Conservation (phyloP, 768 basidiomycete species). For the Lactarius sp. region DNA sequence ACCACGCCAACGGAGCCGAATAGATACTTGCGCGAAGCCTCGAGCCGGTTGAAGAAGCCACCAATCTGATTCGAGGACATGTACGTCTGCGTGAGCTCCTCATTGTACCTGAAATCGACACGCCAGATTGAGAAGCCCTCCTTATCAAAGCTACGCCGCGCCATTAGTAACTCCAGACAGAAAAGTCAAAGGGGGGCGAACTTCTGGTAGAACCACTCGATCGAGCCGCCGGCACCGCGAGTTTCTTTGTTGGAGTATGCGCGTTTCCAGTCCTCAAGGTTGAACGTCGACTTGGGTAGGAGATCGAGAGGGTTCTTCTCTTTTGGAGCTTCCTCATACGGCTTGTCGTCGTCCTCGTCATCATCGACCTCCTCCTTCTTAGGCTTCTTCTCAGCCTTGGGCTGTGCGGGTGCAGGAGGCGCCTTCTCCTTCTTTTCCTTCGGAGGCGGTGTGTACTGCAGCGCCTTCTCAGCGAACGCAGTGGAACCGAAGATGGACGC, state of each 20-base stretch:
- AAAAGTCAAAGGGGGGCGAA: conserved; percentile 36
- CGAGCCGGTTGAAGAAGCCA: conserved; percentile 97
- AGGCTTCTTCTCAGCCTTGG: conserved; percentile 61
- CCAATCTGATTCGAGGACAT: conserved; percentile 93
- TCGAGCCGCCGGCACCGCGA: conserved; percentile 66
- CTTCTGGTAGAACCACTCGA: conserved; percentile 98
- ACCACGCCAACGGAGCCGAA: conserved; percentile 93
- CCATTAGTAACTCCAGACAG: conserved; percentile 12
- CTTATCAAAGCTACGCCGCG: conserved; percentile 63
- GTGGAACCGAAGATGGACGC: conserved; percentile 60
- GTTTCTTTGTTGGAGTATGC: conserved; percentile 99
- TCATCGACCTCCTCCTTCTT: conserved; percentile 51
- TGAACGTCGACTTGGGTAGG: conserved; percentile 82
- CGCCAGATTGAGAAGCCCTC: conserved; percentile 89
- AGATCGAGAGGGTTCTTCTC: conserved; percentile 91
- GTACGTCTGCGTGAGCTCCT: conserved; percentile 86
- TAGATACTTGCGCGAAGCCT: conserved; percentile 94
- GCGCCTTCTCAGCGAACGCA: conserved; percentile 61
- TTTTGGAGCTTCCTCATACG: conserved; percentile 75
- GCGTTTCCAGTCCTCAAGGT: conserved; percentile 96
- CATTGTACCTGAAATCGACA: conserved; percentile 95
- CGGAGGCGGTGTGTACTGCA: conserved; percentile 64
- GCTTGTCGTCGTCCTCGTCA: conserved; percentile 75
- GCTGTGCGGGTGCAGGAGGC: conserved; percentile 33
- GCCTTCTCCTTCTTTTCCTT: conserved; percentile 39